Evolutionary conservation across 306 rosid species (phyloP), one percentile per base, ranked within the genome.

Genomic region (Purshia tridentata): DNA sequence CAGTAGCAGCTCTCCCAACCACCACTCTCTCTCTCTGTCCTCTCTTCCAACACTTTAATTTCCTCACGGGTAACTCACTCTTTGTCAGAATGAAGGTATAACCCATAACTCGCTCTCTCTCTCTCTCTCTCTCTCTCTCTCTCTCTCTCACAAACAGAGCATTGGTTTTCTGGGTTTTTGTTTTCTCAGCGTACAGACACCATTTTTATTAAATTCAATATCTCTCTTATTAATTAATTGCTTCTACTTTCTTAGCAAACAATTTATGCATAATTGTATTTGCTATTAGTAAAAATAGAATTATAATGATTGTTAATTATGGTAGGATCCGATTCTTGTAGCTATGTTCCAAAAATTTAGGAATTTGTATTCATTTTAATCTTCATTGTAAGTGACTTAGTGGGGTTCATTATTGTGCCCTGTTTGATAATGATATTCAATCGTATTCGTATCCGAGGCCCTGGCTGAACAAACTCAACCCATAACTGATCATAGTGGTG

Each of bases 11-110:
- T 45, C 80, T 23, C 11, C 79, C 73, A 9, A 19, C 39, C 49
- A 6, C 70, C n/a, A 15, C 56, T 69, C 52, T 75, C 71, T 72
- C 63, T 58, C 74, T 78, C 77, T 82, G 61, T 53, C 80, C 82
- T 58, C 73, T 62, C 59, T 81, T 83, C 62, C 79, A 56, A 18
- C 71, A 49, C 84, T 84, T 82, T 59, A 79, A 75, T 72, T 81
- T 82, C 78, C 23, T 86, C 74, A 85, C 97, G 86, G 88, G 98
- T 0, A 86, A 89, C 83, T 71, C 83, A 51, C 80, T 60, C 79
- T 75, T 81, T 69, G 64, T 56, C 75, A 39, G 53, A 59, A 94
- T 91, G 97, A 88, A 90, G 95, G 99, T 93, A 89, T 50, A 37
- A n/a, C n/a, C n/a, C n/a, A n/a, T n/a, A n/a, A n/a, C n/a, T 50